phyloP scores from a whole-genome alignment of 129 eudicot genomes.

The Pulicaria dysenterica region DNA sequence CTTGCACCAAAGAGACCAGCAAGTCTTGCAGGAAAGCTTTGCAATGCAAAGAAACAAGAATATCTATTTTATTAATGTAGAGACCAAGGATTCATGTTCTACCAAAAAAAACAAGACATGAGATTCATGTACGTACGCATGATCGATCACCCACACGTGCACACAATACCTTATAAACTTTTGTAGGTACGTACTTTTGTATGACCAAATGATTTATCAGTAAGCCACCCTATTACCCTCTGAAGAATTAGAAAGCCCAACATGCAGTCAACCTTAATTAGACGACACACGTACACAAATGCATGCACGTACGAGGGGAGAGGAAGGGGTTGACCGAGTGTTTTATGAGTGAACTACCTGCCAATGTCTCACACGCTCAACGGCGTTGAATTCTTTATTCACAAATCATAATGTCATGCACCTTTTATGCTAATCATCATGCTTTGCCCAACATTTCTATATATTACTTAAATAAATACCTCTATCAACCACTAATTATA shows the following conservation, averaged over 20 bases:
- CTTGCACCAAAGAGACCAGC: conserved; percentile 37
- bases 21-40: conserved; percentile 72
- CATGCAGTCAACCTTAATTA: conserved; percentile 37
- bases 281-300: conserved; percentile 36
- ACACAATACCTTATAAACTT: conserved; percentile 8
- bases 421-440: conserved; percentile 55
- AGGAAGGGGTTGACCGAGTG: conserved; percentile 75
- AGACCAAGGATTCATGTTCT: conserved; percentile 21
- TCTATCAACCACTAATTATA: conserved; percentile 22
- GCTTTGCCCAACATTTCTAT: conserved; percentile 24
- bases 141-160: conserved; percentile 30
- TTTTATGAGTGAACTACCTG: conserved; percentile 90
- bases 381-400: conserved; percentile 94
- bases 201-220: conserved; percentile 41
- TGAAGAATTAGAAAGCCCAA: background rate
- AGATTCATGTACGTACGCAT: background rate
- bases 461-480: conserved; percentile 24
- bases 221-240: conserved; percentile 39
- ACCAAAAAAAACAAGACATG: conserved; percentile 28
- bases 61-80: conserved; percentile 19
- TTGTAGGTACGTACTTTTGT: conserved; percentile 28
- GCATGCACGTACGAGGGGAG: conserved; percentile 11
- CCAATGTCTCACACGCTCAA: conserved; percentile 88
- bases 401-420: conserved; percentile 57
- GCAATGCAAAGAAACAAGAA: conserved; percentile 47